Evolutionary conservation across 2,329 filamentous ascomycete genomes (phyloP), one percentile per base, ranked within the genome.

Genomic region (Alternaria ethzedia): DNA sequence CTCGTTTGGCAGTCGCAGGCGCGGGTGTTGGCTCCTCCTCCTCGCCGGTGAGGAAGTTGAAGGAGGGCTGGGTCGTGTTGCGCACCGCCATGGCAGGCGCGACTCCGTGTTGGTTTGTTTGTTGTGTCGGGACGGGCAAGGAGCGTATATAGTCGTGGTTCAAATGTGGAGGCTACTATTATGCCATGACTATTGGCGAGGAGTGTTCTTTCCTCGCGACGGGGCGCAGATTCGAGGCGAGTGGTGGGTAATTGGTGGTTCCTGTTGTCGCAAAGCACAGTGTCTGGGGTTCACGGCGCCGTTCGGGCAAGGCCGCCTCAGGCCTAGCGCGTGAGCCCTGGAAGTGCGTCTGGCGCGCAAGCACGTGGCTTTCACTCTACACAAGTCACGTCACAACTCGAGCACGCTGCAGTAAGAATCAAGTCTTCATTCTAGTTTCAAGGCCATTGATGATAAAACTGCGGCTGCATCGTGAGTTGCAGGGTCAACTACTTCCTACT

Each of bases 11-110:
- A 25, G 73, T 73, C 2, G 73, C 71, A 32, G 78, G 71, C 28
- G 65, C 66, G n/a, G 74, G 74, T 3, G 73, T 72, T 28, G 78
- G 21, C 13, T 56, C 72, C 47, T 80, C 75, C 45, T 71, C 72
- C 30, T 73, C 81, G 56, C 83, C 84, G 12, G 82, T 80, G 49
- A 85, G 79, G 72, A 86, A 82, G 73, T 86, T 83, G 73, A 82
- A 85, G 30, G 78, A 81, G 11, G 83, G 82, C 58, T 80, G 77
- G 66, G 82, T 82, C 26, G 77, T 73, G 61, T 79, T 72, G 50
- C 75, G 68, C 47, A 70, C 70, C 26, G 74, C 69, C 70, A 75
- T 75, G 63, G 69, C 71, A 17, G 28, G 17, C 41, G 41, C 25
- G 54, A 45, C 57, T 51, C 20, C n/a, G 7, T 54, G 65, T 26